Percentiles rank a stretch among this genome's conserved stretches.
These are phyloP conservation scores for Triticum timopheevii DNA, from an alignment of 176 grass and related monocot species.

Conservation along the genomic window DNA sequence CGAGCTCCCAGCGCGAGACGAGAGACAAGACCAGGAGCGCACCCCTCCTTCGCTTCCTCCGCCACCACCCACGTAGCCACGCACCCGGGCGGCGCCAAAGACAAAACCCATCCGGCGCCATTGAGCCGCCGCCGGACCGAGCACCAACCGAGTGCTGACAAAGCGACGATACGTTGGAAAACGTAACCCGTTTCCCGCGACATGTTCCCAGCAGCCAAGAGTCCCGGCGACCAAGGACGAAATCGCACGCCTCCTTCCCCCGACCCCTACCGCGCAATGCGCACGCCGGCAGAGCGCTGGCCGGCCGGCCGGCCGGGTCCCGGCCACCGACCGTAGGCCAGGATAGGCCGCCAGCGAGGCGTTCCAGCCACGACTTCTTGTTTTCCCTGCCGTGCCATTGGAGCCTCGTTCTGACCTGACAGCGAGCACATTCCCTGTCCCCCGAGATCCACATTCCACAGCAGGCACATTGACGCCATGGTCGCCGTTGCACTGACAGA, in stretches of 20 bases:
- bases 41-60: not conserved
- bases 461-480: not conserved
- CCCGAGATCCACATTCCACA: not conserved
- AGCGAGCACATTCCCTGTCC: not conserved
- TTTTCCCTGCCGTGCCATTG: not conserved
- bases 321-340: not conserved
- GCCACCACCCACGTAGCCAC: not conserved
- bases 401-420: not conserved
- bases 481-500: constrained; percentile 1
- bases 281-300: not conserved
- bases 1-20: not conserved
- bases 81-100: not conserved
- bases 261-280: not conserved
- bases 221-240: not conserved
- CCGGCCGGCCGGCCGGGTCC: not conserved
- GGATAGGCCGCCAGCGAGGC: not conserved
- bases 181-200: not conserved
- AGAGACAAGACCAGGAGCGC: not conserved
- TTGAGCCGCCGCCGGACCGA: not conserved
- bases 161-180: constrained; percentile 18
- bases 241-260: too few relatives aligned
- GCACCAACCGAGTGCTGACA: not conserved
- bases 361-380: not conserved
- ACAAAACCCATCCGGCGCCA: not conserved
- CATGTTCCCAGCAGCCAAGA: not conserved